Evolutionary conservation across 1,139 yeast species (phyloP).

Genomic region (Debaryomyces psychrophilus): DNA sequence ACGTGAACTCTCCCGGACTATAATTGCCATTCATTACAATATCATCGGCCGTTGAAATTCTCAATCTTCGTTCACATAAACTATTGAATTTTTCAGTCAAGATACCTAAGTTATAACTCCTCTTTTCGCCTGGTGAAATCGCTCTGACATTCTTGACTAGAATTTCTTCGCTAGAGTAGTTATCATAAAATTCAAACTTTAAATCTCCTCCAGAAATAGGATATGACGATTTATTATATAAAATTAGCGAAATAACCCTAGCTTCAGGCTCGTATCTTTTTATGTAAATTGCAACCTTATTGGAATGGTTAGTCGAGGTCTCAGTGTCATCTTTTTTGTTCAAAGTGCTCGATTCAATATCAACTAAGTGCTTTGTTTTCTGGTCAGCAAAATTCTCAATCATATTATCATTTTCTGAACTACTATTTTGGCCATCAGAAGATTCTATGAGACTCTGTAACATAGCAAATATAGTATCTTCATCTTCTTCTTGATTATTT

Average conservation of each 20-base stretch:
- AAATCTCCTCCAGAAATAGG: constrained; percentile 36
- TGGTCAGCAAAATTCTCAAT: constrained; percentile 7
- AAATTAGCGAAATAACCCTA: constrained; percentile 30
- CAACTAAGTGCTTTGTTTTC: not conserved
- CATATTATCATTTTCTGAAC: not conserved
- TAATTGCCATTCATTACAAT: constrained; percentile 29
- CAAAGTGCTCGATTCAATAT: not conserved
- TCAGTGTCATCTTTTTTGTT: not conserved
- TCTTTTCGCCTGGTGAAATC: constrained; percentile 32
- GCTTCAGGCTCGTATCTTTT: constrained; percentile 26
- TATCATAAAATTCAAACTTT: constrained; percentile 28
- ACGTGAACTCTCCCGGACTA: constrained; percentile 3
- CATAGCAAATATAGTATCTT: constrained; percentile 27
- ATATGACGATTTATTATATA: constrained; percentile 29
- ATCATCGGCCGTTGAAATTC: constrained; percentile 22
- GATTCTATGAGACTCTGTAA: constrained; percentile 25
- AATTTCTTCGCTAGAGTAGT: constrained; percentile 20
- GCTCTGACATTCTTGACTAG: constrained; percentile 32
- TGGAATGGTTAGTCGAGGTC: not conserved
- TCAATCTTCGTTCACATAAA: constrained; percentile 24
- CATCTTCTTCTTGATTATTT: constrained; percentile 19
- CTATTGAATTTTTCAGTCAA: constrained; percentile 20
- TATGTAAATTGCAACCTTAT: constrained; percentile 18
- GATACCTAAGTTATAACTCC: constrained; percentile 22
- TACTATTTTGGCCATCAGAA: constrained; percentile 7